These are phyloP conservation scores for Yamadazyma mexicana DNA, from an alignment of 1,139 yeast species.

Conservation along the genomic window DNA sequence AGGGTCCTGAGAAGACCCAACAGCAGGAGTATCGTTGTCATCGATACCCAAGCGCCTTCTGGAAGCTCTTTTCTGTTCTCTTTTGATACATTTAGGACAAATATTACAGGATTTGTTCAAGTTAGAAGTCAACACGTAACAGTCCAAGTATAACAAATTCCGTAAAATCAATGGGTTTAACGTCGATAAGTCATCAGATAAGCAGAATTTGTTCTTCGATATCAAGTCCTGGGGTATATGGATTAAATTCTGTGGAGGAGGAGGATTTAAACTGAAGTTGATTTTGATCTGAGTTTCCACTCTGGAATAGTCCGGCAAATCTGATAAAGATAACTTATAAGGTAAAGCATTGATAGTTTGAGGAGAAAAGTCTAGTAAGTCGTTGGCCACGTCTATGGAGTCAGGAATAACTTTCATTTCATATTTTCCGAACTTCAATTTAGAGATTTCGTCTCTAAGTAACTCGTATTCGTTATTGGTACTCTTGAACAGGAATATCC, in stretches of 20 bases:
- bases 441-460: slow-evolving; percentile 53
- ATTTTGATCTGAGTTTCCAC: slow-evolving; percentile 95
- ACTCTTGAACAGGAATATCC: background rate
- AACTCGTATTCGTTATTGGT: slow-evolving; percentile 35
- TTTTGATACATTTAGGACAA: slow-evolving; percentile 82
- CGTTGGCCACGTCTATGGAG: slow-evolving; percentile 28
- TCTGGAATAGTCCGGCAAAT: slow-evolving; percentile 76
- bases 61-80: slow-evolving; percentile 92
- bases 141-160: slow-evolving; percentile 61
- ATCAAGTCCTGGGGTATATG: slow-evolving; percentile 86
- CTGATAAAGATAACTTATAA: slow-evolving; percentile 56
- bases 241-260: slow-evolving; percentile 68
- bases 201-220: slow-evolving; percentile 79
- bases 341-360: slow-evolving; percentile 49
- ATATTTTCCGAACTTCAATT: slow-evolving; percentile 56
- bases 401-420: slow-evolving; percentile 41
- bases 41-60: slow-evolving; percentile 67
- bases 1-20: background rate
- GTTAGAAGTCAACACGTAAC: slow-evolving; percentile 62
- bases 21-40: slow-evolving; percentile 10
- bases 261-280: slow-evolving; percentile 63
- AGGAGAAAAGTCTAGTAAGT: slow-evolving; percentile 40
- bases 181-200: slow-evolving; percentile 46
- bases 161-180: slow-evolving; percentile 48
- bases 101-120: slow-evolving; percentile 64